Conservation (phyloP, 331 rosid genomes). For the Pyrus hybrid region DNA sequence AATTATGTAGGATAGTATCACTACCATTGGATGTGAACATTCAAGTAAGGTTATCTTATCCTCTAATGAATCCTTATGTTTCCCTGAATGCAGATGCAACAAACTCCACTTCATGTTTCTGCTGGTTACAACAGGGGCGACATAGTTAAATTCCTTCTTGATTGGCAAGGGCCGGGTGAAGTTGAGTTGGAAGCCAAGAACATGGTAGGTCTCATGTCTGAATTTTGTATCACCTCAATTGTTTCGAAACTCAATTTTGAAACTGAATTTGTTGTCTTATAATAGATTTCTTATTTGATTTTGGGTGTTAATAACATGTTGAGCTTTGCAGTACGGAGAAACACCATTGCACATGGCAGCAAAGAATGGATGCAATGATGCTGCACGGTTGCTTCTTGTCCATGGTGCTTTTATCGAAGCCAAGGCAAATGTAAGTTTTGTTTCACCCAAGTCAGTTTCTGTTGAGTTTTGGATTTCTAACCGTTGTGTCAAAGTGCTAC, state of each 20-base stretch:
- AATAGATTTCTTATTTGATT: not conserved
- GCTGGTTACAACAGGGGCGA: constrained; percentile 74
- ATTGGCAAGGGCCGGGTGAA: constrained; percentile 55
- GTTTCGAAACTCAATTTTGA: not conserved
- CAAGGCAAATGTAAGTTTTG: constrained; percentile 65
- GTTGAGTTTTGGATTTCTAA: constrained; percentile 9
- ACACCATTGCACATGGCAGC: constrained; percentile 99
- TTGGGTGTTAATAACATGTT: not conserved
- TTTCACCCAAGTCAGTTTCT: constrained; percentile 16
- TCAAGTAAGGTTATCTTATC: not conserved
- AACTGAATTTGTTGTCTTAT: not conserved
- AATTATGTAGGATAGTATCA: not conserved
- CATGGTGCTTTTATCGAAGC: constrained; percentile 87
- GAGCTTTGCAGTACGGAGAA: constrained; percentile 78
- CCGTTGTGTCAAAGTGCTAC: constrained; percentile 1
- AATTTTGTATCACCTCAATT: not conserved
- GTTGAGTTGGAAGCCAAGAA: constrained; percentile 89
- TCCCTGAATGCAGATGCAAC: constrained; percentile 66
- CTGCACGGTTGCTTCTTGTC: constrained; percentile 64
- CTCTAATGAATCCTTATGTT: not conserved
- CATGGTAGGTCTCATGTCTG: constrained; percentile 48
- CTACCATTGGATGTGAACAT: not conserved
- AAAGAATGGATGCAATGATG: constrained; percentile 82
- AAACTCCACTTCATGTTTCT: constrained; percentile 93
- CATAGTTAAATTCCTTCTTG: constrained; percentile 73